Evolutionary conservation across 176 grass and related monocot genomes (phyloP).

Genomic region (Saccharum officinarum): DNA sequence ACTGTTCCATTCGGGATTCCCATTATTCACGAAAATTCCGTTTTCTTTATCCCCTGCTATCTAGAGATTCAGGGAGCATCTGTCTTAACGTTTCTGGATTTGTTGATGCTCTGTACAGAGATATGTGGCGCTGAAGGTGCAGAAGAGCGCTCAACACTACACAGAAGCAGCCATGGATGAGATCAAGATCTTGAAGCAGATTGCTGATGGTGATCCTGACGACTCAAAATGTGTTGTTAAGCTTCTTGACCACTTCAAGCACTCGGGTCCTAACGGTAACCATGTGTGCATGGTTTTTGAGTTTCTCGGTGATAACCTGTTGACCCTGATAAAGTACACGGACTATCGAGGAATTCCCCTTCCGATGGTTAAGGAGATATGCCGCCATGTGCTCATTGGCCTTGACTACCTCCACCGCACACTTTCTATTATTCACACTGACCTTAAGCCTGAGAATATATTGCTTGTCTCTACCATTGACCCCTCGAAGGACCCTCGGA

Average conservation of each 20-base stretch:
- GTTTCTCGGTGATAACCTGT: conserved; percentile 95
- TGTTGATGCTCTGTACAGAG: conserved; percentile 49
- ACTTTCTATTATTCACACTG: conserved; percentile 93
- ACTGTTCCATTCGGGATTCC: neutral
- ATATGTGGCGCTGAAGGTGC: conserved; percentile 96
- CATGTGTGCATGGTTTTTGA: conserved; percentile 99
- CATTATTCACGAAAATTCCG: neutral
- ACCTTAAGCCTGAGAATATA: conserved; percentile 98
- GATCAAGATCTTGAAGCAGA: conserved; percentile 97
- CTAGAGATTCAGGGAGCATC: neutral
- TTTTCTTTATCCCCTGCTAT: neutral
- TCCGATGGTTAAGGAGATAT: conserved; percentile 91
- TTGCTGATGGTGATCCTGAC: conserved; percentile 71
- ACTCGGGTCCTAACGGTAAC: conserved; percentile 84
- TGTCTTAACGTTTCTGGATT: conserved; percentile 23
- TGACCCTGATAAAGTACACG: conserved; percentile 92
- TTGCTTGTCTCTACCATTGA: conserved; percentile 83
- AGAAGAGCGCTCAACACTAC: conserved; percentile 97
- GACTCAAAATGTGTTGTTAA: conserved; percentile 88
- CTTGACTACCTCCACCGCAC: conserved; percentile 87
- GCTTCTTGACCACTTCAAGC: conserved; percentile 98
- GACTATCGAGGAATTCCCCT: conserved; percentile 80
- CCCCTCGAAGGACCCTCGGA: conserved; percentile 80
- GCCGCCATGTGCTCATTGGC: conserved; percentile 76
- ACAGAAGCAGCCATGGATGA: conserved; percentile 99